Evolutionary conservation across 169 alveolate genomes (phyloP).

Genomic region (Plasmodium coatneyi): DNA sequence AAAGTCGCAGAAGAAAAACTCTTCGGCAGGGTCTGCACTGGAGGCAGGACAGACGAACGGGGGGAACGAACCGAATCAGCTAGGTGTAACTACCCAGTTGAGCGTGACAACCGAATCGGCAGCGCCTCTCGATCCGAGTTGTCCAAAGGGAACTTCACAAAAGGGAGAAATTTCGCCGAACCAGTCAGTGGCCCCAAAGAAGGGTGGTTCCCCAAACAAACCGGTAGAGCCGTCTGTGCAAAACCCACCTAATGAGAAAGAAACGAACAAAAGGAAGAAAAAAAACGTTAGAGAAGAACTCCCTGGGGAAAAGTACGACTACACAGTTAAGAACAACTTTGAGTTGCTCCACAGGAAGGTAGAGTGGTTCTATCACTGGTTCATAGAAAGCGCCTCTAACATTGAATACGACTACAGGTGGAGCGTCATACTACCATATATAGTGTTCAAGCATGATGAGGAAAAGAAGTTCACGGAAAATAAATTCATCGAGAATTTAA

Average conservation of each 20-base stretch:
- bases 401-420: constrained; percentile 78
- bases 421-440: constrained; percentile 77
- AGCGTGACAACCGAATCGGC: neutral
- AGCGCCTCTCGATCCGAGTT: neutral
- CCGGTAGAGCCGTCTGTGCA: neutral
- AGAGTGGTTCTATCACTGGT: constrained; percentile 84
- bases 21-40: neutral
- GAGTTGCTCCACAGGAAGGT: constrained; percentile 76
- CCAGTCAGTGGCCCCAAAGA: neutral
- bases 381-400: constrained; percentile 81
- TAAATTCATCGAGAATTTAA: constrained; percentile 37
- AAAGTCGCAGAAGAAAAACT: neutral
- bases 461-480: constrained; percentile 7
- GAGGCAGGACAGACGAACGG: neutral
- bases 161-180: neutral
- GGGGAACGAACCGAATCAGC: neutral
- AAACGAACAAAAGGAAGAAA: constrained; percentile 24
- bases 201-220: neutral
- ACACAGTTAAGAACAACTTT: constrained; percentile 30
- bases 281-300: neutral
- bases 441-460: constrained; percentile 56
- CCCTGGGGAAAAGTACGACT: constrained; percentile 15
- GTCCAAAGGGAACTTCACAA: neutral
- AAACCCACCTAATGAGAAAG: constrained; percentile 33
- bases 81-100: neutral